Percentiles rank a stretch among this genome's conserved stretches.
Conservation (phyloP, 495 filamentous ascomycete genomes). For the Neurospora sublineolata region DNA sequence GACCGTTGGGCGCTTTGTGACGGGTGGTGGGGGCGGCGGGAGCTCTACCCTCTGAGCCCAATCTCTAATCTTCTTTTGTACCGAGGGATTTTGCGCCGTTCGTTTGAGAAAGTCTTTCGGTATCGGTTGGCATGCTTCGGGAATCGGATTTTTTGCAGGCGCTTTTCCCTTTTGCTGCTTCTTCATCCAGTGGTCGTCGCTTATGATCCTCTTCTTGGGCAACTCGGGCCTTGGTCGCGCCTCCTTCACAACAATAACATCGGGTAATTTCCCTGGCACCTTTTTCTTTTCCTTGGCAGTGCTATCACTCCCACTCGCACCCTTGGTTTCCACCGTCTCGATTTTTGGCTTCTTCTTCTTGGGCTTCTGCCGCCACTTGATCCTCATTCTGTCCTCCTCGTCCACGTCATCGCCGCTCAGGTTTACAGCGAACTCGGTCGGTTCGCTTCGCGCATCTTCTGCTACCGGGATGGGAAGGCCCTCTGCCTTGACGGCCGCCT, state of each 20-base stretch:
- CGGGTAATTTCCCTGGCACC: constrained; percentile 18
- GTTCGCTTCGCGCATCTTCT: constrained; percentile 29
- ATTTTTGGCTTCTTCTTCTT: constrained; percentile 21
- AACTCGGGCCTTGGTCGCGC: constrained; percentile 16
- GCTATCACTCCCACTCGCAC: constrained; percentile 13
- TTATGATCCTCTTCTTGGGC: constrained; percentile 68
- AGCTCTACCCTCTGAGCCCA: constrained; percentile 38
- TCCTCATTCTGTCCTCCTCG: constrained; percentile 36
- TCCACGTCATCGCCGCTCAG: constrained; percentile 37
- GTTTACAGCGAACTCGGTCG: constrained; percentile 32
- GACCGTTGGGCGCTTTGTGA: neutral
- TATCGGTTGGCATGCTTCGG: constrained; percentile 22
- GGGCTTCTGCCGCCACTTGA: constrained; percentile 31
- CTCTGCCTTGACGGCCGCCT: constrained; percentile 34
- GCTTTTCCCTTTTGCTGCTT: constrained; percentile 31
- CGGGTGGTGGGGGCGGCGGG: constrained; percentile 14
- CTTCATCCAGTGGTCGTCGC: constrained; percentile 68
- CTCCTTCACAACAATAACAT: neutral
- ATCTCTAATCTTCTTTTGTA: constrained; percentile 40
- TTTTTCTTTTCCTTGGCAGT: constrained; percentile 15
- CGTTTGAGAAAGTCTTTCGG: constrained; percentile 42
- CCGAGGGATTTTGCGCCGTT: constrained; percentile 36
- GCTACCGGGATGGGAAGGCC: constrained; percentile 24
- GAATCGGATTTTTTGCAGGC: constrained; percentile 23
- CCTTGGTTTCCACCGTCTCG: constrained; percentile 9